phyloP scores from a whole-genome alignment of 768 basidiomycete species.

The Astraeus odoratus region DNA sequence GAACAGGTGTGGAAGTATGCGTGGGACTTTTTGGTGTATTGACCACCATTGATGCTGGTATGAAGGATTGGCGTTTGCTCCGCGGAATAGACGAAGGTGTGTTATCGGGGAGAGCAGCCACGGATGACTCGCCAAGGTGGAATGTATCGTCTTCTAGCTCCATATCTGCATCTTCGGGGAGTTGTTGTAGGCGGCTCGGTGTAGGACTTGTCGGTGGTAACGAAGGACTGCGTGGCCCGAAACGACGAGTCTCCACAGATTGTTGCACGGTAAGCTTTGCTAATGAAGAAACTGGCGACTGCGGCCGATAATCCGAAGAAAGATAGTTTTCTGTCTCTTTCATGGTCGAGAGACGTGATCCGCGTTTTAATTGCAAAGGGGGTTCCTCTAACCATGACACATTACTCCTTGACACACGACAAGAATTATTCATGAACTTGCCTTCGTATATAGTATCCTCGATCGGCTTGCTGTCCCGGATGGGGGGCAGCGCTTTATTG shows the following conservation, averaged over 20 bases:
- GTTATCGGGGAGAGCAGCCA: slow-evolving; percentile 20
- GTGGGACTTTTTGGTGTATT: slow-evolving; percentile 41
- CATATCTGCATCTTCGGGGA: slow-evolving; percentile 39
- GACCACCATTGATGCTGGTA: slow-evolving; percentile 45
- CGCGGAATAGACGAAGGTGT: slow-evolving; percentile 53
- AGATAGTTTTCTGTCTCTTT: slow-evolving; percentile 34
- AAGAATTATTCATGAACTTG: slow-evolving; percentile 21
- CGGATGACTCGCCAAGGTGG: slow-evolving; percentile 20
- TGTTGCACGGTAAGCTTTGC: slow-evolving; percentile 42
- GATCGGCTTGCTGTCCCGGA: slow-evolving; percentile 39
- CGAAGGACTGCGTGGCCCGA: slow-evolving; percentile 72
- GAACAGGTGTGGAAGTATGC: slow-evolving; percentile 25
- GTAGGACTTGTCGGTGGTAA: slow-evolving; percentile 44
- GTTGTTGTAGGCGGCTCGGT: slow-evolving; percentile 16
- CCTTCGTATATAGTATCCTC: slow-evolving; percentile 80
- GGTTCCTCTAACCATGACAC: slow-evolving; percentile 44
- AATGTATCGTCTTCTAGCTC: slow-evolving; percentile 28
- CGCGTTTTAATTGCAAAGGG: slow-evolving; percentile 46
- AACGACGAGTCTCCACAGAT: slow-evolving; percentile 52
- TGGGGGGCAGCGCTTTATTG: slow-evolving; percentile 33
- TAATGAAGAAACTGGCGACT: slow-evolving; percentile 27
- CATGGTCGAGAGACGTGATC: slow-evolving; percentile 43
- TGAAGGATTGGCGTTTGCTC: slow-evolving; percentile 65
- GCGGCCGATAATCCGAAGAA: slow-evolving; percentile 42
- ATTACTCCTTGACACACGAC: slow-evolving; percentile 1